phyloP scores from a whole-genome alignment of 2,329 filamentous ascomycete species.

The Penicillium verrucosum region DNA sequence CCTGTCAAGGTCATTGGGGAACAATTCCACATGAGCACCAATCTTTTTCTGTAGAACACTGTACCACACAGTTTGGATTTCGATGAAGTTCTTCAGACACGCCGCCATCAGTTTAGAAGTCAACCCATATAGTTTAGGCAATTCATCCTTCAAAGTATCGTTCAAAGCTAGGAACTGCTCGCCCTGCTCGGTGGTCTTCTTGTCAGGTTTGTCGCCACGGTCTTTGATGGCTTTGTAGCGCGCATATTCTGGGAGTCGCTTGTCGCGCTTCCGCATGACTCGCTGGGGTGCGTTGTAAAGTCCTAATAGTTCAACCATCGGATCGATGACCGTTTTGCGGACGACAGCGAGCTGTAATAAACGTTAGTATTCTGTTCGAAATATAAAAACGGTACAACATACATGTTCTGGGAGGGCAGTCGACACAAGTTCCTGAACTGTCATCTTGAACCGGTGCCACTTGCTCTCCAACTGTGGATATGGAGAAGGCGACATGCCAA shows the following conservation, averaged over 20 bases:
- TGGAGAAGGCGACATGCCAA: slow-evolving; percentile 65
- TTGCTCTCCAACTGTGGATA: slow-evolving; percentile 88
- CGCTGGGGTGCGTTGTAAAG: slow-evolving; percentile 79
- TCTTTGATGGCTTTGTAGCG: slow-evolving; percentile 74
- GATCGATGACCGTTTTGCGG: slow-evolving; percentile 78
- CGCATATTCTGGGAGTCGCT: slow-evolving; percentile 86
- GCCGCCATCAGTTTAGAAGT: slow-evolving; percentile 82
- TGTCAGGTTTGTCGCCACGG: slow-evolving; percentile 79
- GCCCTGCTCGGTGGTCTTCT: slow-evolving; percentile 76
- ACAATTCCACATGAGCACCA: slow-evolving; percentile 66
- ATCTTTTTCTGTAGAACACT: slow-evolving; percentile 81
- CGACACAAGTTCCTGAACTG: slow-evolving; percentile 79
- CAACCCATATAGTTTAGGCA: slow-evolving; percentile 76
- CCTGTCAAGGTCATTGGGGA: slow-evolving; percentile 65
- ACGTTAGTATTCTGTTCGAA: slow-evolving; percentile 5
- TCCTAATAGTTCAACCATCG: slow-evolving; percentile 73
- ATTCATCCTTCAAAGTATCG: slow-evolving; percentile 85
- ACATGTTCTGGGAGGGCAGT: slow-evolving; percentile 82
- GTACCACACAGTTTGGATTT: slow-evolving; percentile 81
- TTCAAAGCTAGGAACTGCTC: slow-evolving; percentile 91
- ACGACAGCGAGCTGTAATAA: slow-evolving; percentile 58
- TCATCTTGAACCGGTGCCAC: slow-evolving; percentile 87
- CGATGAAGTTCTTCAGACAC: slow-evolving; percentile 77
- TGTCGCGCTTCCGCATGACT: slow-evolving; percentile 91
- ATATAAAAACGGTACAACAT: slow-evolving; percentile 21